Evolutionary conservation across 2,329 filamentous ascomycete species (phyloP).

Genomic region (Chaetoscypha palmicola): DNA sequence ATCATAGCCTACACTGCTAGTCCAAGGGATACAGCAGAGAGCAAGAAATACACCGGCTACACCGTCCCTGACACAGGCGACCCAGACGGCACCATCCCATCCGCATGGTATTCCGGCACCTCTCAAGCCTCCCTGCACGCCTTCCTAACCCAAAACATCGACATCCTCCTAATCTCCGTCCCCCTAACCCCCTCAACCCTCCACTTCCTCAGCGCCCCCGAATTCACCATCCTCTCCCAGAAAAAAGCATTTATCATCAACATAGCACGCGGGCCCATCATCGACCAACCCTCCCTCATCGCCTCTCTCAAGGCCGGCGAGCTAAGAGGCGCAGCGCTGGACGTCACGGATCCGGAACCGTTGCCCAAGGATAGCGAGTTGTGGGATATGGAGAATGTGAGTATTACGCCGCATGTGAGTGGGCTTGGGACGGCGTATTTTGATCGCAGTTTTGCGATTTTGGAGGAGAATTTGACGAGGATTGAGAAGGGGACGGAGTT

Average conservation of each 20-base stretch:
- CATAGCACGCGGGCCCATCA: slow-evolving; percentile 54
- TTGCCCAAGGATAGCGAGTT: slow-evolving; percentile 52
- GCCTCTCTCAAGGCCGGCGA: slow-evolving; percentile 42
- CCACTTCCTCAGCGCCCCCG: slow-evolving; percentile 35
- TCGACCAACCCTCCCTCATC: slow-evolving; percentile 54
- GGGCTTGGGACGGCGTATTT: slow-evolving; percentile 47
- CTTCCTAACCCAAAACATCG: slow-evolving; percentile 33
- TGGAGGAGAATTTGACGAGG: slow-evolving; percentile 49
- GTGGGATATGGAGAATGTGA: slow-evolving; percentile 55
- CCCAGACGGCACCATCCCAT: slow-evolving; percentile 31
- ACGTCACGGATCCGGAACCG: slow-evolving; percentile 64
- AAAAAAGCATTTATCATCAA: slow-evolving; percentile 52
- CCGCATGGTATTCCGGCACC: slow-evolving; percentile 33
- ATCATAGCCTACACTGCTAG: slow-evolving; percentile 60
- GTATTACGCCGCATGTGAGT: slow-evolving; percentile 60
- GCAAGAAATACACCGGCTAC: slow-evolving; percentile 50
- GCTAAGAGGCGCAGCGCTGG: slow-evolving; percentile 55
- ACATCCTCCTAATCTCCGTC: slow-evolving; percentile 33
- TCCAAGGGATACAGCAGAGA: slow-evolving; percentile 50
- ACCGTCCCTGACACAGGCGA: slow-evolving; percentile 54
- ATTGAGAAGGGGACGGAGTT: slow-evolving; percentile 45
- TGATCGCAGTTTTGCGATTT: slow-evolving; percentile 49
- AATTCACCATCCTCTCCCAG: slow-evolving; percentile 32
- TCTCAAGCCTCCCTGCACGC: slow-evolving; percentile 29
- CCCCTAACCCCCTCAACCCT: slow-evolving; percentile 32